Evolutionary conservation across 805 yeast species (phyloP), one percentile per base, ranked within the genome.

Genomic region (Saccharomycopsis fodiens): DNA sequence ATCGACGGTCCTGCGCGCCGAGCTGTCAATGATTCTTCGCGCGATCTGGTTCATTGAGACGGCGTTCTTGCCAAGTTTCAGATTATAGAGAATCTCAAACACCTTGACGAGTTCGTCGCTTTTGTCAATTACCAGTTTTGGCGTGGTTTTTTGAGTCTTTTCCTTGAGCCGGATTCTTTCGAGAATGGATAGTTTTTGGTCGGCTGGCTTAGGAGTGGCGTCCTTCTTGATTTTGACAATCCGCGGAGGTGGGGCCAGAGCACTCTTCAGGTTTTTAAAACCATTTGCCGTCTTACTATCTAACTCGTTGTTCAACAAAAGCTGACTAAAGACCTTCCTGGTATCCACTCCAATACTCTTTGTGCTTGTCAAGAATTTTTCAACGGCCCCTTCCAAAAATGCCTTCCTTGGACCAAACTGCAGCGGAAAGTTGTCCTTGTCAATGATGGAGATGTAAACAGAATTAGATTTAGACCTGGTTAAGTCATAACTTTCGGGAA

Each of bases 151-250:
- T 13, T n/a, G 25, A 6, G 44, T 29, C 10, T 17, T 25, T 31
- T 47, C 48, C 25, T 47, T 47, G 34, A 47, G 20, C 31, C 32
- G 39, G 8, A 47, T 47, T 37, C 51, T 35, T 25, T 47, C 51
- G 13, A 39, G 19, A 13, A 47, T 12, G 3, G 40, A 22, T 29
- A 10, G 8, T 32, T 32, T 19, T 32, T 32, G 20, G 36, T 19
- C 36, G 25, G 35, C 23, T 17, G 20, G 16, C 10, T 10, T 19
- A 6, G 7, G 16, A n/a, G n/a, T n/a, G n/a, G n/a, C n/a, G n/a
- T n/a, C n/a, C n/a, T n/a, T n/a, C n/a, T n/a, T n/a, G n/a, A n/a
- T n/a, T n/a, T n/a, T n/a, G n/a, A n/a, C n/a, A n/a, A n/a, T n/a
- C n/a, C n/a, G n/a, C n/a, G n/a, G n/a, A n/a, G n/a, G n/a, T n/a